Base-by-base conservation (phyloP, 2,329 filamentous ascomycete species). In the Botrytis pseudocinerea region DNA sequence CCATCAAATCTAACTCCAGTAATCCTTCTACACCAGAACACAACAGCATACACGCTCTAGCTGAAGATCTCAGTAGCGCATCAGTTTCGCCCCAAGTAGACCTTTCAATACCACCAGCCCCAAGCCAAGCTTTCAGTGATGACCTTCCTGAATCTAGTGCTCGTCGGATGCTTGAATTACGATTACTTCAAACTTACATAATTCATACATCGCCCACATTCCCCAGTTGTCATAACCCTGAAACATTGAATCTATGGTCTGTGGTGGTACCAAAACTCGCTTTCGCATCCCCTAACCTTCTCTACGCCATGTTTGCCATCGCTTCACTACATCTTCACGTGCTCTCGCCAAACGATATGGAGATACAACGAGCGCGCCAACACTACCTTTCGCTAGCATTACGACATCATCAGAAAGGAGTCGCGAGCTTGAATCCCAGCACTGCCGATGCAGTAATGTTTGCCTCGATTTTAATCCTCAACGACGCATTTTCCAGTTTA, bases 231-330 rank as follows among this genome's bases (percentile, higher is more conserved):
- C 74, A 74, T 35, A 66, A 63, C 18, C 42, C 69, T 6, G 71
- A 65, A 38, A 71, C 74, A 3, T 60, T 59, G 20, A 46, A 71
- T 44, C 72, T 72, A 8, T 76, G 71, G 74, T 74, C 73, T 28
- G 59, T 70, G 25, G 73, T 73, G 32, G 71, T 74, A 12, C 76
- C 76, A 4, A 74, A 74, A 46, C 59, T 76, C 25, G 73, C 73
- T 38, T 61, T 76, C 51, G 28, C 64, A 35, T 54, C 73, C 16
- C 72, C 72, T 1, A 73, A 73, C 35, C 72, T 77, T 40, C 70
- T 76, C 40, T 74, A 75, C 57, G 59, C 70, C 22, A 74, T 76
- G 38, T 72, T 76, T 66, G 74, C 75, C 7, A 61, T 76, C 18
- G 74, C 76, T 14, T 69, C 75, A 42, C 48, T 73, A 12, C 73